Percentiles rank a stretch among this genome's conserved stretches.
phyloP scores from a whole-genome alignment of 352 stramenopile species.

The Elongisporangium undulatum region DNA sequence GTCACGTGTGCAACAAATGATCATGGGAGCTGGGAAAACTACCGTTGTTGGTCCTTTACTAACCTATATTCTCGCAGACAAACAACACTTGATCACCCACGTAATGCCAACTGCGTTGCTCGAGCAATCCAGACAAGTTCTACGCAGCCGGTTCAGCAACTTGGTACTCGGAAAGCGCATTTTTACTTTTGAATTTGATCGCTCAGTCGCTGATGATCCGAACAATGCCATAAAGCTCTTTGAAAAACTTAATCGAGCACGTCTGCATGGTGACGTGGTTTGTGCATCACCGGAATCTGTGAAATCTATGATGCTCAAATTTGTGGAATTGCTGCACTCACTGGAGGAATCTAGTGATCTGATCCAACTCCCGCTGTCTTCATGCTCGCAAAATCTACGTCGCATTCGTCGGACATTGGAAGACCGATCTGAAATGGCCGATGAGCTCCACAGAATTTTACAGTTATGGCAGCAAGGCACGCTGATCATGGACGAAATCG shows the following conservation, averaged over 20 bases:
- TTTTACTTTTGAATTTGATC: constrained; percentile 99
- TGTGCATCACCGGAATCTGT: constrained; percentile 98
- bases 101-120: constrained; percentile 98
- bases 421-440: constrained; percentile 82
- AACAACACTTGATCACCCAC: constrained; percentile 93
- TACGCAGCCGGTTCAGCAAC: constrained; percentile 97
- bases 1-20: constrained; percentile 96
- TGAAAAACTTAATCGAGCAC: constrained; percentile 86
- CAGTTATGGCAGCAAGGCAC: constrained; percentile 92
- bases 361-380: constrained; percentile 48
- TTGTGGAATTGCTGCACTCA: constrained; percentile 92
- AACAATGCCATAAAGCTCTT: constrained; percentile 55
- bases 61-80: constrained; percentile 96
- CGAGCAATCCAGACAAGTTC: constrained; percentile 97
- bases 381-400: constrained; percentile 68
- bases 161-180: constrained; percentile 96
- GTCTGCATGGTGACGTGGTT: constrained; percentile 93
- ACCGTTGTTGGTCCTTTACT: constrained; percentile 98
- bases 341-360: constrained; percentile 82
- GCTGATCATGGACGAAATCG: constrained; percentile 93
- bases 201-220: constrained; percentile 88
- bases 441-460: constrained; percentile 87
- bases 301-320: constrained; percentile 99
- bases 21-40: constrained; percentile 99
- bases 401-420: constrained; percentile 65